Percentiles rank a stretch among this genome's conserved stretches.
Evolutionary conservation across 2,329 filamentous ascomycete species (phyloP).

Genomic region (Alternaria gansuensis): DNA sequence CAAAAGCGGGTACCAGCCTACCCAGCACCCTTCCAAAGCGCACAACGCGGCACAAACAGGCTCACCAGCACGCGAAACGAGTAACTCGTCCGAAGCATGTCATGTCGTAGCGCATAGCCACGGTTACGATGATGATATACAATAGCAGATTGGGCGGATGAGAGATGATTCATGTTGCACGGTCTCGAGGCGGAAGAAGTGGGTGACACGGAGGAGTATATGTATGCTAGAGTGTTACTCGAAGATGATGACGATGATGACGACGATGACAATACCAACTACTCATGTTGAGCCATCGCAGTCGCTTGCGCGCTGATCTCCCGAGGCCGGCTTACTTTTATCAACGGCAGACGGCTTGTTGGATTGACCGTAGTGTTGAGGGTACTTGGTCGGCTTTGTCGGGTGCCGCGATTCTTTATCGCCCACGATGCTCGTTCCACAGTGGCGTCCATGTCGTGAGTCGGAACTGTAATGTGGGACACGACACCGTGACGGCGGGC

Average conservation of each 20-base stretch:
- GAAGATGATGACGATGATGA: neutral
- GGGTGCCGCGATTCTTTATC: neutral
- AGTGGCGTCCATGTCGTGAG: constrained; percentile 1
- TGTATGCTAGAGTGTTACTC: neutral
- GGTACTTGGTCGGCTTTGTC: neutral
- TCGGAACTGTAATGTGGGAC: neutral
- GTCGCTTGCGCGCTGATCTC: constrained; percentile 4
- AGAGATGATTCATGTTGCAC: neutral
- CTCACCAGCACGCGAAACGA: neutral
- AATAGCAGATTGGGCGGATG: no score
- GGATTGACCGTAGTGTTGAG: neutral
- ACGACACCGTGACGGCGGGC: constrained; percentile 2
- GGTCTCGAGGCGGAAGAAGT: neutral
- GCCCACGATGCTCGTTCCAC: constrained; percentile 11
- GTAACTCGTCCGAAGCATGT: neutral
- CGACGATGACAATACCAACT: neutral
- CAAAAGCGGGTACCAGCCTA: neutral
- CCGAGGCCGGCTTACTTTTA: neutral
- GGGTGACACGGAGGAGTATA: neutral
- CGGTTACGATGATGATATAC: neutral
- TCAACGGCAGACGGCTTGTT: no score
- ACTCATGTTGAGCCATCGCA: neutral
- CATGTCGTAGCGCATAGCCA: neutral
- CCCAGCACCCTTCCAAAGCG: neutral
- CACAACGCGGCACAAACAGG: neutral